Conservation (phyloP, 2,329 filamentous ascomycete genomes). For the Amylocarpus encephaloides region DNA sequence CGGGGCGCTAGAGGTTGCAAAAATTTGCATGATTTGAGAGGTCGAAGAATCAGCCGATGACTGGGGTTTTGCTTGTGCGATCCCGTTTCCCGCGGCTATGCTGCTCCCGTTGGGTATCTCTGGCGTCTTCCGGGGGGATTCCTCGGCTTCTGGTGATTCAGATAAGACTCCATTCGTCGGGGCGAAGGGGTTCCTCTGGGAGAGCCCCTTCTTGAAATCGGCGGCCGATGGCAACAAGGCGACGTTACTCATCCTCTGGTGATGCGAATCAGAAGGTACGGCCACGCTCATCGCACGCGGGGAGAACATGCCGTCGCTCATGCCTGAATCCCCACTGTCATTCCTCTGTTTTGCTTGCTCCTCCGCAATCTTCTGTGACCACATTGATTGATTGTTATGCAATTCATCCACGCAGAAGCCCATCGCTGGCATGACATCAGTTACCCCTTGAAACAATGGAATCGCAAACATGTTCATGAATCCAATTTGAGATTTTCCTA, state of each 20-base stretch:
- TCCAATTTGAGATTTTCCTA: conserved; percentile 81
- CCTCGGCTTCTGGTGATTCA: conserved; percentile 14
- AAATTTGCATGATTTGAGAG: conserved; percentile 27
- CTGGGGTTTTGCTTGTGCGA: background rate
- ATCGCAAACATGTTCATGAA: conserved; percentile 97
- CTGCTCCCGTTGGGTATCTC: background rate
- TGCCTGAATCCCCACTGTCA: conserved; percentile 36
- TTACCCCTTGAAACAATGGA: conserved; percentile 82
- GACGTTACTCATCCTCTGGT: conserved; percentile 19
- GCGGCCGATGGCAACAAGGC: conserved; percentile 11
- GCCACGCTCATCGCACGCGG: conserved; percentile 29
- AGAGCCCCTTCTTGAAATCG: conserved; percentile 20
- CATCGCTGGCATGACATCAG: conserved; percentile 80
- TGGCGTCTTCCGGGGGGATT: conserved; percentile 1
- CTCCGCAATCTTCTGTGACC: conserved; percentile 60
- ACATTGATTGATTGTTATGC: conserved; percentile 66
- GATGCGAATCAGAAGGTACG: conserved; percentile 21
- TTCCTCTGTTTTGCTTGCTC: conserved; percentile 41
- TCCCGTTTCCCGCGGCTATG: background rate
- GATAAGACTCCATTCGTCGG: conserved; percentile 16
- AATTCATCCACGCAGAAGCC: conserved; percentile 79
- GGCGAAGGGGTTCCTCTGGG: conserved; percentile 21
- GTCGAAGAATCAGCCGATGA: conserved; percentile 7
- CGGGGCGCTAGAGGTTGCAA: conserved; percentile 16
- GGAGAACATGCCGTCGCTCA: conserved; percentile 29